Evolutionary conservation across 192 early-diverging fungal genomes (phyloP).

Genomic region (Phycomyces blakesleeanus): DNA sequence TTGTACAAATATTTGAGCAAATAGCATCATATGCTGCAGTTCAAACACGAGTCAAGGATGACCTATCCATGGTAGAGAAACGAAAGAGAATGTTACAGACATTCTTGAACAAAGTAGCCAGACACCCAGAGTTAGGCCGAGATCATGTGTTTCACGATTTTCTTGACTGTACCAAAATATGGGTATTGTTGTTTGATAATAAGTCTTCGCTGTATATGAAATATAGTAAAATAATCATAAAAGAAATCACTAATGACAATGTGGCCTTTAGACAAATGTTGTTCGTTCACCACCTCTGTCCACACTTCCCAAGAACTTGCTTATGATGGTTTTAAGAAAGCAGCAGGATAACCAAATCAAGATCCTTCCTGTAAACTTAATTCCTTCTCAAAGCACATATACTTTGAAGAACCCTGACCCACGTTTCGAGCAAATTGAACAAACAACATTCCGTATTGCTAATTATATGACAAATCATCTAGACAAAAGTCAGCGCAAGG

Average conservation of each 20-base stretch:
- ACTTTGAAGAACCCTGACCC: constrained; percentile 65
- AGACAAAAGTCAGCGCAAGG: constrained; percentile 63
- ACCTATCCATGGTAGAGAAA: constrained; percentile 78
- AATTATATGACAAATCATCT: constrained; percentile 68
- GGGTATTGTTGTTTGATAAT: no score
- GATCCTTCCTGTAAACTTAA: constrained; percentile 5
- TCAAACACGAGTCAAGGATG: constrained; percentile 65
- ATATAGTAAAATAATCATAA: no score
- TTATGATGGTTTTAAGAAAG: constrained; percentile 15
- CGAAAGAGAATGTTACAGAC: constrained; percentile 87
- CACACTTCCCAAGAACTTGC: constrained; percentile 60
- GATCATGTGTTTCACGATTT: constrained; percentile 90
- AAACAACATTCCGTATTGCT: constrained; percentile 79
- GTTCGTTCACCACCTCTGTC: constrained; percentile 62
- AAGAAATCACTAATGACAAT: no score
- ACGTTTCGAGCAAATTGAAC: constrained; percentile 82
- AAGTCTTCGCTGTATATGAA: no score
- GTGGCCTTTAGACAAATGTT: constrained; percentile 55
- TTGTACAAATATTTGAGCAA: background rate
- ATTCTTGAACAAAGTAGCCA: constrained; percentile 84
- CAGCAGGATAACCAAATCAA: background rate
- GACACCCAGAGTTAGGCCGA: constrained; percentile 76
- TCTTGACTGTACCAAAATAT: constrained; percentile 69
- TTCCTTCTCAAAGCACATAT: constrained; percentile 48
- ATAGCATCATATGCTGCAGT: constrained; percentile 58